These are phyloP conservation scores for Aspergillus biplanus DNA, from an alignment of 495 filamentous ascomycete genomes.

Conservation along the genomic window DNA sequence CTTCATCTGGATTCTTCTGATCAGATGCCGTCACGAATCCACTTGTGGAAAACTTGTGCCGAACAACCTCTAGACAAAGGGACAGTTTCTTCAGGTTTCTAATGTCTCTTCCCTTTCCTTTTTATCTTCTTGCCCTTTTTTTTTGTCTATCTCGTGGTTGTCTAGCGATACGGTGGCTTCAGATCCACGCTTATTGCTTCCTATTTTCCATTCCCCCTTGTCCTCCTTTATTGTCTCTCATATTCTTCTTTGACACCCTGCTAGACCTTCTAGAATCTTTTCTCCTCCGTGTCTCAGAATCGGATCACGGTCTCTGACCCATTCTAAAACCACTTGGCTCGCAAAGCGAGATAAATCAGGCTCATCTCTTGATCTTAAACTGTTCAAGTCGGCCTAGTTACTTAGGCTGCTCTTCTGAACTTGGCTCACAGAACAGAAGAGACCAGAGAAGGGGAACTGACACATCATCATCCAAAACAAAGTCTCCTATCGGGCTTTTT, in stretches of 20 bases:
- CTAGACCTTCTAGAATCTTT: constrained; percentile 26
- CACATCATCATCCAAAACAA: background rate
- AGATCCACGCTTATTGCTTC: constrained; percentile 13
- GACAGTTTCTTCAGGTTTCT: constrained; percentile 15
- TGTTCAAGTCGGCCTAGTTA: constrained; percentile 2
- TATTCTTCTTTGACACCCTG: constrained; percentile 14
- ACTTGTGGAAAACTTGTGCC: constrained; percentile 15
- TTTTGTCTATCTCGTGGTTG: constrained; percentile 20
- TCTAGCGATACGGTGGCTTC: constrained; percentile 11
- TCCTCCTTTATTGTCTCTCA: constrained; percentile 16
- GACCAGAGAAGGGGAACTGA: background rate
- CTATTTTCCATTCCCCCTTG: constrained; percentile 17
- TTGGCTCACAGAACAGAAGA: constrained; percentile 3
- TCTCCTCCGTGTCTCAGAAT: constrained; percentile 23
- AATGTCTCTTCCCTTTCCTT: constrained; percentile 13
- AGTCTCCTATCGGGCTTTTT: background rate
- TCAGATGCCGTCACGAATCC: constrained; percentile 27
- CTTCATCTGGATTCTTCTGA: constrained; percentile 17
- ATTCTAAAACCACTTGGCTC: constrained; percentile 5
- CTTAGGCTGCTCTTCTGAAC: background rate
- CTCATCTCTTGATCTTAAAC: constrained; percentile 10
- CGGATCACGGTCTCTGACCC: constrained; percentile 12
- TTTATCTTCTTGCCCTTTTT: background rate
- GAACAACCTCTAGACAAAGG: constrained; percentile 17
- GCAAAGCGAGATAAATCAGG: constrained; percentile 19